Evolutionary conservation across 148 eudicot species (phyloP).

Genomic region (Chenopodium quinoa): DNA sequence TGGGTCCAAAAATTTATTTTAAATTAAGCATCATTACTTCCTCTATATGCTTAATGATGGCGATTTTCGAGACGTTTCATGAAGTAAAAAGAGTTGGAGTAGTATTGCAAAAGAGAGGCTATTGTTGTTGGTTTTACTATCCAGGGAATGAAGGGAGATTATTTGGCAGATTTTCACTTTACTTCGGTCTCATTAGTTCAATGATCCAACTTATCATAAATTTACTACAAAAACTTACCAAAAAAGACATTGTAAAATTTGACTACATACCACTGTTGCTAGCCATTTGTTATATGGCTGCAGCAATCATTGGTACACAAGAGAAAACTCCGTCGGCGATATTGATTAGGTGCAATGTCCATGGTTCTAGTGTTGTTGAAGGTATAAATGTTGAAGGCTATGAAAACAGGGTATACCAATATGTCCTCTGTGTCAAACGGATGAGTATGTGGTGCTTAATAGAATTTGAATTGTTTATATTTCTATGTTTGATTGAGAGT

Average conservation of each 20-base stretch:
- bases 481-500: too few relatives aligned
- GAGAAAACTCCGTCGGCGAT: neutral
- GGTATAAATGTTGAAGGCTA: constrained; percentile 5
- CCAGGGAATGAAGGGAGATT: constrained; percentile 3
- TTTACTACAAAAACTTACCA: neutral
- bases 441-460: neutral
- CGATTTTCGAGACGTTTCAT: constrained; percentile 8
- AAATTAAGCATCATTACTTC: constrained; percentile 17
- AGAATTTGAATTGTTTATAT: too few relatives aligned
- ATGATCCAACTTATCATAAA: constrained; percentile 16
- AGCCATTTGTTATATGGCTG: constrained; percentile 11
- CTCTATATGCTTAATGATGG: constrained; percentile 20
- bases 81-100: constrained; percentile 12
- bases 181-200: constrained; percentile 30
- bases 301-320: constrained; percentile 8
- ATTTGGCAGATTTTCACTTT: constrained; percentile 22
- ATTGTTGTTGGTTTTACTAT: constrained; percentile 23
- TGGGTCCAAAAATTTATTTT: neutral
- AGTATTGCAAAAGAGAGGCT: constrained; percentile 17
- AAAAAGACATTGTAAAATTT: constrained; percentile 10
- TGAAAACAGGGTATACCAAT: constrained; percentile 14
- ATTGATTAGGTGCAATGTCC: neutral
- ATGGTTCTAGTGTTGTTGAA: constrained; percentile 7
- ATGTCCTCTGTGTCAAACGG: constrained; percentile 16
- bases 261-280: constrained; percentile 27